Evolutionary conservation across 768 basidiomycete species (phyloP), one percentile per base, ranked within the genome.

Genomic region (Auricularia auricula-judae): DNA sequence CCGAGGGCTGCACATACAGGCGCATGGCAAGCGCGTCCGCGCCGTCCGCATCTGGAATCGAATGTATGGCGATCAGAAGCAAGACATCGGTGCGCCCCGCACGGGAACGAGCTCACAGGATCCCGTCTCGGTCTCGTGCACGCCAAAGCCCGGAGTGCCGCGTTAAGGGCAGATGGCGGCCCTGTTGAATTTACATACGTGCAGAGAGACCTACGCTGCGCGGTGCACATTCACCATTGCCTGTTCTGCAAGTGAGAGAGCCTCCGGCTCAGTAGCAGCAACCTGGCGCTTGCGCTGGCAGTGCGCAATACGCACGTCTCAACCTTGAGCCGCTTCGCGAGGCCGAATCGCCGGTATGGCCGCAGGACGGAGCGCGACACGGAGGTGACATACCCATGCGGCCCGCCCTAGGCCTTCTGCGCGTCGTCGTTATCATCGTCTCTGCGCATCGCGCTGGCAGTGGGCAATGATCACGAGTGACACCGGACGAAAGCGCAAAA

Each of bases 181-280:
- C 64, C 89, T 86, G 72, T 98, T 98, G n/a, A 92, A 93, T 75
- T 93, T 91, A 56, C 96, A 83, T 34, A 98, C 95, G 69, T 98
- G 94, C 23, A 98, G 77, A 0, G 91, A 91, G 21, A 94, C 91
- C 69, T 87, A 89, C 18, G 85, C 75, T 0, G 93, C 94, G 42
- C 84, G 82, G 78, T 95, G 96, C n/a, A 92, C 82, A 1, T 84
- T 82, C 16, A 84, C 80, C 95, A 98, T 98, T 1, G 95, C 91
- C 66, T 92, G 86, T 74, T 98, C 95, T 95, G 71, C 29, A 29
- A 23, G 47, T 14, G 29, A 29, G 29, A 29, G 29, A 29, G 29
- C 29, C 29, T 29, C 29, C 29, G 29, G 29, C 29, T 29, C 29
- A 29, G 29, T 29, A 29, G 29, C 29, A 29, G 29, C 29, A 29